These are phyloP conservation scores for Theileria sp. DNA, from an alignment of 169 alveolate genomes.

Conservation along the genomic window DNA sequence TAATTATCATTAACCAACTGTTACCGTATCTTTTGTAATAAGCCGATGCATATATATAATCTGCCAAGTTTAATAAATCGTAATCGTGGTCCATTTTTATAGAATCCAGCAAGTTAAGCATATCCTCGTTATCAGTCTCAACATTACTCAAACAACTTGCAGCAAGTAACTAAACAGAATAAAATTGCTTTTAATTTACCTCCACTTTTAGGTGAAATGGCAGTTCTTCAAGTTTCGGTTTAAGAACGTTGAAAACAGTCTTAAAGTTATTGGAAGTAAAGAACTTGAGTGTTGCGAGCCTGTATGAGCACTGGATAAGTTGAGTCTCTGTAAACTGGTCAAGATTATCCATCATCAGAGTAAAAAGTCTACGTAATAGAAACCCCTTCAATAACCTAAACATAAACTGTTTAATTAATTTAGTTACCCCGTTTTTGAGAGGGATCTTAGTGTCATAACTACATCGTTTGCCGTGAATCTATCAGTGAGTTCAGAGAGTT, in stretches of 20 bases:
- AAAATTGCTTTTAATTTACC: conserved; percentile 1
- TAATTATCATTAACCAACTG: not conserved
- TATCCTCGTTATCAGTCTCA: not conserved
- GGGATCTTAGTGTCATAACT: conserved; percentile 43
- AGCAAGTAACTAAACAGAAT: conserved; percentile 24
- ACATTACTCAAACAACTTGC: conserved; percentile 44
- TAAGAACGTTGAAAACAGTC: conserved; percentile 16
- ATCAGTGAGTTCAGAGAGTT: conserved; percentile 63
- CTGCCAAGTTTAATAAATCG: conserved; percentile 33
- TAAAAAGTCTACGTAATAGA: conserved; percentile 57
- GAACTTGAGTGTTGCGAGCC: conserved; percentile 59
- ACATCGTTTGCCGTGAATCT: conserved; percentile 64
- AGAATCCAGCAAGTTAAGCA: conserved; percentile 13
- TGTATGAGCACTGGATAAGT: conserved; percentile 28
- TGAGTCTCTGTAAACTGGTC: conserved; percentile 58
- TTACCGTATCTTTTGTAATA: conserved; percentile 30
- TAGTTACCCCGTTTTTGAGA: conserved; percentile 50
- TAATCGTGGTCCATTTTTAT: conserved; percentile 6
- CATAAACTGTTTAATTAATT: not conserved
- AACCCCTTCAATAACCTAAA: conserved; percentile 62
- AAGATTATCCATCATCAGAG: conserved; percentile 60
- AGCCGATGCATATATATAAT: conserved; percentile 39
- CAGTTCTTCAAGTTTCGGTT: conserved; percentile 12
- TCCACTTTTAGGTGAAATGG: conserved; percentile 26
- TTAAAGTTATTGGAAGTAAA: conserved; percentile 29